Evolutionary conservation across 768 basidiomycete species (phyloP), one percentile per base, ranked within the genome.

Genomic region (Phallus indusiatus): DNA sequence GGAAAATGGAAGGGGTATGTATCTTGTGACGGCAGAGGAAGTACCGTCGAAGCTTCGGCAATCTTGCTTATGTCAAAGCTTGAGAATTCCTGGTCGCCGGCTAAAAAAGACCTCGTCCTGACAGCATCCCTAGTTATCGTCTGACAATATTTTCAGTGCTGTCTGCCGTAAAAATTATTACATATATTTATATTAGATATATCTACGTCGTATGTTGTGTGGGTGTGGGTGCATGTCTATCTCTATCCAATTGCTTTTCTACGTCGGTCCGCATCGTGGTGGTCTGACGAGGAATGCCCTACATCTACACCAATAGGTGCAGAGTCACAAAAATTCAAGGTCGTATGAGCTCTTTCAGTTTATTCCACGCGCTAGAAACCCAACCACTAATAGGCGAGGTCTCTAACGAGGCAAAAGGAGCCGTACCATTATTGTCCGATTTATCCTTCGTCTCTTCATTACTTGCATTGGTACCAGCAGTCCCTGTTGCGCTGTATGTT

Each of bases 401-500:
- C 61, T 83, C 74, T 70, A 79, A 73, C 68, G 78, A 67, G 74
- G 75, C 75, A 75, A 85, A 87, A 76, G 79, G 78, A 73, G 67
- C 74, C 88, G 82, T 87, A 90, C 89, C 89, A 70, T 89, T 85
- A 70, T 83, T 76, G 73, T 69, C 65, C 59, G 61, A 64, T 67
- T 67, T 63, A 46, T 65, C 48, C 60, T 60, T 28, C 28, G 46
- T 51, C 51, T 54, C 61, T 37, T 55, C 46, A 22, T 48, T 33
- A 20, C 28, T n/a, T 28, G 33, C 47, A 10, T n/a, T 35, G 14
- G 18, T 34, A 17, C 21, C 55, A 20, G 6, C 50, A 35, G n/a
- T 46, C 16, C 20, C 37, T 42, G 28, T 33, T 42, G 11, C 36
- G 42, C 21, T 61, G 21, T 66, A 59, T 53, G 66, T 65, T 60